Evolutionary conservation across 2,329 filamentous ascomycete genomes (phyloP).

Genomic region (Hypoxylon sp.): DNA sequence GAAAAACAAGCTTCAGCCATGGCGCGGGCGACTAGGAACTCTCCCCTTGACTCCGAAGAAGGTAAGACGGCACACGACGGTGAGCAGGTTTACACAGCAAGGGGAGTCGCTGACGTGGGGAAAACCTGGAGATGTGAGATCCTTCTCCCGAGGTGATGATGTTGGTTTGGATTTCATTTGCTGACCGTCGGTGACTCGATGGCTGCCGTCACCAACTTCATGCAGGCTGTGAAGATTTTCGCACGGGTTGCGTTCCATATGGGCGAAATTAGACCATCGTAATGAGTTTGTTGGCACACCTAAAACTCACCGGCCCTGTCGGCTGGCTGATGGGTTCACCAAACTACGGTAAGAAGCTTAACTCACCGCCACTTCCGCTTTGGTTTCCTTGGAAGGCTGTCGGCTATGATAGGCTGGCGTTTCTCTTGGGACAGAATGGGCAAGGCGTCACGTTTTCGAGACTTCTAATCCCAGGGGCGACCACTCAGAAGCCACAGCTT

Average conservation of each 20-base stretch:
- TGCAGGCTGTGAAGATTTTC: conserved; percentile 33
- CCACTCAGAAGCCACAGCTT: conserved; percentile 20
- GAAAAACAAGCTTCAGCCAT: conserved; percentile 38
- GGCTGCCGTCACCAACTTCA: conserved; percentile 17
- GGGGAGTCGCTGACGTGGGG: conserved; percentile 38
- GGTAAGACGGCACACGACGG: conserved; percentile 45
- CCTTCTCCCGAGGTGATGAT: conserved; percentile 17
- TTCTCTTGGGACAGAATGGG: conserved; percentile 30
- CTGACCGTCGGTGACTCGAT: conserved; percentile 32
- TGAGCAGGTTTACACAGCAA: conserved; percentile 30
- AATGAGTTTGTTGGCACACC: conserved; percentile 34
- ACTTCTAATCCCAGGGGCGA: conserved; percentile 9
- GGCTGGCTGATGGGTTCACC: conserved; percentile 20
- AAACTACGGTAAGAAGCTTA: conserved; percentile 34
- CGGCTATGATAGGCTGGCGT: conserved; percentile 16
- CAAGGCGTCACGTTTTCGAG: conserved; percentile 30
- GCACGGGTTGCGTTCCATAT: conserved; percentile 22
- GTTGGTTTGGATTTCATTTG: conserved; percentile 27
- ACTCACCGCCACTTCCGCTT: conserved; percentile 45
- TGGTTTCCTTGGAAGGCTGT: conserved; percentile 32
- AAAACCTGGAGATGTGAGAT: conserved; percentile 41
- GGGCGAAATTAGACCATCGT: conserved; percentile 13
- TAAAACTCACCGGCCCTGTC: conserved; percentile 27
- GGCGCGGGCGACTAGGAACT: conserved; percentile 24
- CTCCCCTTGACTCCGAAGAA: conserved; percentile 30